These are phyloP conservation scores for Paspalum notatum DNA, from an alignment of 176 grass and related monocot species.

Conservation along the genomic window DNA sequence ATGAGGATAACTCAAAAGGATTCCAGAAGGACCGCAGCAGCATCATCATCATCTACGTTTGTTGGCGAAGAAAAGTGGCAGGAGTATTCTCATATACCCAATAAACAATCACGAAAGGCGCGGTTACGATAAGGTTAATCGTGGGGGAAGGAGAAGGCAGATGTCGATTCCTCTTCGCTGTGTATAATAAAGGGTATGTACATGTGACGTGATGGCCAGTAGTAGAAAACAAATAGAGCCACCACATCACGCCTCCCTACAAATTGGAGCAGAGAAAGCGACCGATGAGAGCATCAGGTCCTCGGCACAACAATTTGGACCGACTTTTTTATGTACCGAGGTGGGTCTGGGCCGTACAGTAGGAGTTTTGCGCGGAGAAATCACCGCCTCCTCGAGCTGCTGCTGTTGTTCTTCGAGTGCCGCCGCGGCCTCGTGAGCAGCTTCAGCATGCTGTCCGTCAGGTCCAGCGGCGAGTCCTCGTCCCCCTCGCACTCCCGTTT, in stretches of 20 bases:
- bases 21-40: no score
- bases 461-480: slow-evolving; percentile 66
- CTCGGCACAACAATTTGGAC: background rate
- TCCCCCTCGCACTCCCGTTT: slow-evolving; percentile 55
- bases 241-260: background rate
- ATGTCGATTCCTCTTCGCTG: background rate
- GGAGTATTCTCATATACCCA: background rate
- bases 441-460: slow-evolving; percentile 96
- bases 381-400: slow-evolving; percentile 24
- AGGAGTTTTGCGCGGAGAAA: background rate
- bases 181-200: background rate
- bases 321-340: no score
- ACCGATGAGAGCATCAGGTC: background rate
- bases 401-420: slow-evolving; percentile 30
- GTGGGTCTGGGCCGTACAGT: no score
- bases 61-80: background rate
- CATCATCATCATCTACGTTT: background rate
- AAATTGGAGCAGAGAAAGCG: slow-evolving; percentile 34
- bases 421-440: slow-evolving; percentile 75
- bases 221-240: background rate
- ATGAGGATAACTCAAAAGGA: no score
- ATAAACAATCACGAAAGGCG: background rate
- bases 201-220: no score
- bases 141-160: background rate
- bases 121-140: background rate